Conservation (phyloP, 2,329 filamentous ascomycete genomes). For the Byssochlamys sp. region DNA sequence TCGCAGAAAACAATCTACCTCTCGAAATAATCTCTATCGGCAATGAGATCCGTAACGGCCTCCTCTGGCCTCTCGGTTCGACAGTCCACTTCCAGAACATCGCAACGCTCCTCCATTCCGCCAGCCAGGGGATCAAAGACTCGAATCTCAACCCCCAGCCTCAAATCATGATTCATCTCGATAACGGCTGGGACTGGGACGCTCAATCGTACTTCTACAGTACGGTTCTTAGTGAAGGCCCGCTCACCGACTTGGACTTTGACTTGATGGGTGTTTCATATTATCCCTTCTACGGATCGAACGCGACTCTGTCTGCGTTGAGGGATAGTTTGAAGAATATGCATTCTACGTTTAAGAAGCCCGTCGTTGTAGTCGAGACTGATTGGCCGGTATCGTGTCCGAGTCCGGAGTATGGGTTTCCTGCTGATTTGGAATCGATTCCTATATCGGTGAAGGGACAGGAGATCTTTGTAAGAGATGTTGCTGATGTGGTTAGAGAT, state of each 20-base stretch:
- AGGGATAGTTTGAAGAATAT: conserved; percentile 49
- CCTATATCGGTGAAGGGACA: conserved; percentile 57
- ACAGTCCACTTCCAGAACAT: conserved; percentile 51
- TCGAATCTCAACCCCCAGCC: conserved; percentile 48
- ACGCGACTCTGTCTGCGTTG: conserved; percentile 51
- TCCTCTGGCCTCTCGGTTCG: conserved; percentile 57
- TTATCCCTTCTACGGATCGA: conserved; percentile 60
- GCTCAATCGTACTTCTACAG: conserved; percentile 59
- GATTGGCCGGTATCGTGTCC: conserved; percentile 61
- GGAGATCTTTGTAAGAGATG: conserved; percentile 49
- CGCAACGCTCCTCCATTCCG: conserved; percentile 55
- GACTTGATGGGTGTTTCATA: conserved; percentile 65
- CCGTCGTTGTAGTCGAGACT: conserved; percentile 59
- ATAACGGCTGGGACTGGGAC: conserved; percentile 65
- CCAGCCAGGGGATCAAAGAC: conserved; percentile 55
- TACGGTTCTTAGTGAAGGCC: conserved; percentile 44
- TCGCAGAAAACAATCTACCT: conserved; percentile 46
- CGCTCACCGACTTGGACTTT: conserved; percentile 47
- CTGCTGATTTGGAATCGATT: conserved; percentile 49
- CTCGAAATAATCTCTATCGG: conserved; percentile 60
- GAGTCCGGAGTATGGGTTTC: conserved; percentile 49
- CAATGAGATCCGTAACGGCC: conserved; percentile 60
- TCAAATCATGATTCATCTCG: conserved; percentile 64
- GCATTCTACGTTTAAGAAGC: conserved; percentile 53
- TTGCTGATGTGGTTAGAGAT: conserved; percentile 48